Conservation (phyloP, 257 asterid genomes). For the Solanum clarkiae region DNA sequence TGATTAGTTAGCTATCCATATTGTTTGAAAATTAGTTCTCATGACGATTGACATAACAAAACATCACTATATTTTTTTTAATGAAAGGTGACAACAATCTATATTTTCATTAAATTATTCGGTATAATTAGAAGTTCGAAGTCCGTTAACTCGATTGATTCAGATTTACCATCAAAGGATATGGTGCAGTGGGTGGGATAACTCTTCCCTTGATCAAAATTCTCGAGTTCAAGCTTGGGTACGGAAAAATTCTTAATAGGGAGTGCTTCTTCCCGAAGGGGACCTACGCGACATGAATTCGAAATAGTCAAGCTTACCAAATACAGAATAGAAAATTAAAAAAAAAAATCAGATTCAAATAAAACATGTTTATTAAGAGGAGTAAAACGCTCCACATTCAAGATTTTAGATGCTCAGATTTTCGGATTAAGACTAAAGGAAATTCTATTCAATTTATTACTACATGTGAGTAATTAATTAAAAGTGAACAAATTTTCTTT, state of each 20-base stretch:
- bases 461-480: not conserved
- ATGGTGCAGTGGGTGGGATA: no score
- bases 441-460: not conserved
- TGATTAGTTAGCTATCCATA: not conserved
- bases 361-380: not conserved
- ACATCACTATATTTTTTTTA: not conserved
- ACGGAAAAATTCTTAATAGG: no score
- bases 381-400: not conserved
- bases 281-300: no score
- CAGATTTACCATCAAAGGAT: no score
- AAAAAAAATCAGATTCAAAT: not conserved
- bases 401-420: not conserved
- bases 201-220: no score
- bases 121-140: not conserved
- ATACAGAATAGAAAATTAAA: no score
- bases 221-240: no score
- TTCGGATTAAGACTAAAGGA: not conserved
- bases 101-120: not conserved
- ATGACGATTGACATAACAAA: not conserved
- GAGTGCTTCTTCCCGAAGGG: no score
- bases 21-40: not conserved
- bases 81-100: not conserved
- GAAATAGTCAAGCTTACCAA: no score
- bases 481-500: not conserved
- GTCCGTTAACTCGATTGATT: not conserved